Conservation (phyloP, 345 rosid genomes). For the Salix viminalis region DNA sequence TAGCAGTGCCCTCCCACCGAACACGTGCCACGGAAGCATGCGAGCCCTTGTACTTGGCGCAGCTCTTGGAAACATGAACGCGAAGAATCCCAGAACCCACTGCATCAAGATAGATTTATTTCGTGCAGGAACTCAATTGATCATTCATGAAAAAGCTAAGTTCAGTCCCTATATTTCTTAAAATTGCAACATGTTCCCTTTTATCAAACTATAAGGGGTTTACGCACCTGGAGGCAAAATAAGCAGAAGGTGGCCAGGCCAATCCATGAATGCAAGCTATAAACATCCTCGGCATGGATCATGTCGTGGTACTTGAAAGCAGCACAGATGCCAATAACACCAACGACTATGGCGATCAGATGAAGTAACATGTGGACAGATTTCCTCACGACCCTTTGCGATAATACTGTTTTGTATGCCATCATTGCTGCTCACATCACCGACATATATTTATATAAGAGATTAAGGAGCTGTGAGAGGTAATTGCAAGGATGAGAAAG, state of each 20-base stretch:
- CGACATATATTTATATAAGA: background rate
- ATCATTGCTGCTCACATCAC: conserved; percentile 59
- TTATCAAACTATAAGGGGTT: background rate
- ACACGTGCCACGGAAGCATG: conserved; percentile 66
- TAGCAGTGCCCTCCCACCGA: conserved; percentile 62
- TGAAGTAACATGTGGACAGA: conserved; percentile 54
- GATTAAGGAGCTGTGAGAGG: background rate
- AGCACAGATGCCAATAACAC: conserved; percentile 68
- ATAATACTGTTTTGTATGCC: conserved; percentile 59
- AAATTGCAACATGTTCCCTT: background rate
- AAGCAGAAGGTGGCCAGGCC: conserved; percentile 59
- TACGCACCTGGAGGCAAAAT: conserved; percentile 58
- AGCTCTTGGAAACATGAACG: conserved; percentile 37
- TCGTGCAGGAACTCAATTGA: no score
- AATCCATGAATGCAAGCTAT: conserved; percentile 84
- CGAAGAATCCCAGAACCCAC: conserved; percentile 63
- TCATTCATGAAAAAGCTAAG: background rate
- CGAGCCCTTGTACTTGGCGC: conserved; percentile 11
- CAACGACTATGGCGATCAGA: conserved; percentile 46
- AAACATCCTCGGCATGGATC: conserved; percentile 37
- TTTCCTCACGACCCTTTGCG: conserved; percentile 35
- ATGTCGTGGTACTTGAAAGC: conserved; percentile 75
- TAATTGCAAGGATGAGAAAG: background rate
- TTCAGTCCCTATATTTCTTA: background rate
- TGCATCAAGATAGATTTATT: conserved; percentile 15